These are phyloP conservation scores for Suillus hirtellus DNA, from an alignment of 768 basidiomycete genomes.

Conservation along the genomic window DNA sequence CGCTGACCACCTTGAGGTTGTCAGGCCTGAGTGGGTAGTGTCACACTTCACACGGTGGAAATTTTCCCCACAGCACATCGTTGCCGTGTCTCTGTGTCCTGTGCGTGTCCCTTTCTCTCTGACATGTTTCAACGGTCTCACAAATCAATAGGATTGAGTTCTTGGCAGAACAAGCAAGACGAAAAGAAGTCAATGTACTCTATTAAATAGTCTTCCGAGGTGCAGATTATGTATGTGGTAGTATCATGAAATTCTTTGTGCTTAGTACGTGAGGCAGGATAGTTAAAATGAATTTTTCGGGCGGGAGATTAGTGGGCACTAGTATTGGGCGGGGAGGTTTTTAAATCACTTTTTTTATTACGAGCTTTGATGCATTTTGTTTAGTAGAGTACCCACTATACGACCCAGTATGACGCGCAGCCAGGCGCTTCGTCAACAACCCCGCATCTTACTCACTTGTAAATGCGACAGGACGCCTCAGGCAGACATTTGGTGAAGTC, in stretches of 20 bases:
- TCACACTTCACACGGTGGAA: constrained; percentile 3
- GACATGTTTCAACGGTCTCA: not conserved
- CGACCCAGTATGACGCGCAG: no score
- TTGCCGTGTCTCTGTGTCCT: not conserved
- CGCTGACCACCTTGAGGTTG: not conserved
- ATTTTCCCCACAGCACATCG: not conserved
- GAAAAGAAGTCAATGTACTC: no score
- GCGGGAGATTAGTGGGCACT: not conserved
- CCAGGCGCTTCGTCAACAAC: no score
- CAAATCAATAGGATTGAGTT: not conserved
- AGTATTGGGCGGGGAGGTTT: not conserved
- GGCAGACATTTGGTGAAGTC: no score
- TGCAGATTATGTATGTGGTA: not conserved
- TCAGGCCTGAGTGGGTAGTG: constrained; percentile 13
- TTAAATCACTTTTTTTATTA: no score
- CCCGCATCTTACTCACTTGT: no score
- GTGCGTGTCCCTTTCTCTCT: not conserved
- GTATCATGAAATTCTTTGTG: not conserved
- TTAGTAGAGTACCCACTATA: no score
- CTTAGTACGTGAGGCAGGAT: not conserved
- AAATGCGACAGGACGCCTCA: no score
- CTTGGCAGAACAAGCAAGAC: no score
- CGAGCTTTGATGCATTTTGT: no score
- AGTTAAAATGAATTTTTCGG: accelerated
- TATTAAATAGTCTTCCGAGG: not conserved